These are phyloP conservation scores for Oryza meridionalis DNA, from an alignment of 176 grass and related monocot genomes.

Conservation along the genomic window DNA sequence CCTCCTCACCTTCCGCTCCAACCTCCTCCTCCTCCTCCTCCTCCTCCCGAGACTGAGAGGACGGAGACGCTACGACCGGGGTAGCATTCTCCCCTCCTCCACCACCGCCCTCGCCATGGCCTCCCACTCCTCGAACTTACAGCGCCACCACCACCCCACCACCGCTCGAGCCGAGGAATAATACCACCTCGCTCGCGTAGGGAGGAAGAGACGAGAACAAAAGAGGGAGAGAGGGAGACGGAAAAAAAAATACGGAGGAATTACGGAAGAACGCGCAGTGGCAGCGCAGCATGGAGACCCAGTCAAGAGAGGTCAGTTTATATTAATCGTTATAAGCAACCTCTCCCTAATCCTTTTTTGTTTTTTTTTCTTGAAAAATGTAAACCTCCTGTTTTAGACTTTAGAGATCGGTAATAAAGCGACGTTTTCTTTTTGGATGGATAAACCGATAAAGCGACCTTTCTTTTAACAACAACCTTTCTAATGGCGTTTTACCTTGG, in stretches of 20 bases:
- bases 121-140: conserved; percentile 3
- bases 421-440: not conserved
- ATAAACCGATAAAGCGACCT: not conserved
- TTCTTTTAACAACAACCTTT: not conserved
- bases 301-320: conserved; percentile 14
- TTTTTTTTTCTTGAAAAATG: not conserved
- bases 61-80: not conserved
- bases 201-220: not conserved
- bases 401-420: not conserved
- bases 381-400: not conserved
- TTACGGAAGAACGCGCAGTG: conserved; percentile 4
- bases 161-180: not conserved
- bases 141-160: not conserved
- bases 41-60: not conserved
- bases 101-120: not conserved
- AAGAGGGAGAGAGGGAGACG: not conserved
- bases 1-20: not conserved
- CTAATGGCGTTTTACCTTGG: not conserved
- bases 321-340: not conserved
- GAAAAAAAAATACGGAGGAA: not conserved
- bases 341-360: not conserved
- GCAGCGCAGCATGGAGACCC: conserved; percentile 25
- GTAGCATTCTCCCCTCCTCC: conserved; percentile 16
- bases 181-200: not conserved
- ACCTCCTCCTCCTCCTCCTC: not conserved